Evolutionary conservation across 2,329 filamentous ascomycete genomes (phyloP).

Genomic region (Aulographum hederae): DNA sequence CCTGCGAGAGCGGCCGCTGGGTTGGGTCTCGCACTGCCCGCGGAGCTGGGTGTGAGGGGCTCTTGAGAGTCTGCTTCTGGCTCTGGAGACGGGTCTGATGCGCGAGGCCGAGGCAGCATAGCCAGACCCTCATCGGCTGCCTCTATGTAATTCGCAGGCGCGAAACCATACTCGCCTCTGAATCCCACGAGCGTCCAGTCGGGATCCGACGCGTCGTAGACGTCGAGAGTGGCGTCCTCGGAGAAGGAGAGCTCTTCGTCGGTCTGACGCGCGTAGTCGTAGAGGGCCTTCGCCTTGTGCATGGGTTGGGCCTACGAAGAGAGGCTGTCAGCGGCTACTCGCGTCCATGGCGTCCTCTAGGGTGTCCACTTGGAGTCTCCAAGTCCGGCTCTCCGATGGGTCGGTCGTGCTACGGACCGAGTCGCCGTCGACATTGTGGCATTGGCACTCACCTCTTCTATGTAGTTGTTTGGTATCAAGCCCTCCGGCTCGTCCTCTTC

Average conservation of each 20-base stretch:
- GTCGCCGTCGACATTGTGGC: too few relatives aligned
- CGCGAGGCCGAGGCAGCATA: constrained; percentile 19
- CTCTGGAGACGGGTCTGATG: constrained; percentile 17
- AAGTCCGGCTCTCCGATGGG: too few relatives aligned
- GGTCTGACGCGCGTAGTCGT: constrained; percentile 91
- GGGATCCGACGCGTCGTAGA: constrained; percentile 81
- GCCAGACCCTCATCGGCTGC: constrained; percentile 23
- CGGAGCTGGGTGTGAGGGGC: constrained; percentile 23
- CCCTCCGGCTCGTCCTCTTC: constrained; percentile 86
- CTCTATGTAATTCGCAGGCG: constrained; percentile 91
- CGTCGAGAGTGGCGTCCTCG: constrained; percentile 65
- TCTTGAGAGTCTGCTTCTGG: constrained; percentile 27
- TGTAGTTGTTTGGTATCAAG: constrained; percentile 83
- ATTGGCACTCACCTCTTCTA: constrained; percentile 75
- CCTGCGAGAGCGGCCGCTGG: constrained; percentile 41
- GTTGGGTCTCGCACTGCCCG: constrained; percentile 26
- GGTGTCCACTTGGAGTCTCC: too few relatives aligned
- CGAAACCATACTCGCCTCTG: constrained; percentile 79
- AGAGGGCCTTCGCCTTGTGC: constrained; percentile 73
- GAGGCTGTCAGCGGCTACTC: too few relatives aligned
- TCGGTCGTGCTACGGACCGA: too few relatives aligned
- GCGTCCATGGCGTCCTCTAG: too few relatives aligned
- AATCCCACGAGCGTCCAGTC: constrained; percentile 91
- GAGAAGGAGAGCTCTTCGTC: constrained; percentile 94
- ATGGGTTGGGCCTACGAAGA: constrained; percentile 40